Conservation (phyloP, 768 basidiomycete species). For the Pisolithus orientalis region DNA sequence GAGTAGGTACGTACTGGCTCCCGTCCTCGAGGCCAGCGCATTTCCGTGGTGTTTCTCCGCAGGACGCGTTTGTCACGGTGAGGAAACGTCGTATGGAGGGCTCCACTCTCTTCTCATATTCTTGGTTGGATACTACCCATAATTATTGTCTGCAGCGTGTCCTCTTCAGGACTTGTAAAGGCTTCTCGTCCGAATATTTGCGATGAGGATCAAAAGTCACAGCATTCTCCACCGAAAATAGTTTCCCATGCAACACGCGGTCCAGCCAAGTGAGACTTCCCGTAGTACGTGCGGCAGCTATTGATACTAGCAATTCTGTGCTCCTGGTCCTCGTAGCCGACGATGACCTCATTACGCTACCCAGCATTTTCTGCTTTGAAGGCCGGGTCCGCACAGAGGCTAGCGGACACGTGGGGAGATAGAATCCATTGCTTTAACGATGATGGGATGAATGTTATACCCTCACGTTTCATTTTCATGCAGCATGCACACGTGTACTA, state of each 20-base stretch:
- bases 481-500: not conserved
- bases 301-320: no score
- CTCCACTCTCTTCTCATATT: constrained; percentile 1
- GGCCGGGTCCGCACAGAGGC: constrained; percentile 6
- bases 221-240: not conserved
- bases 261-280: not conserved
- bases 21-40: constrained; percentile 30
- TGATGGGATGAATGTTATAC: not conserved
- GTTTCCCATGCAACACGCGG: not conserved
- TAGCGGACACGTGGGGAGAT: constrained; percentile 6
- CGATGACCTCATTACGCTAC: not conserved
- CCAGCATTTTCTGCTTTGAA: not conserved
- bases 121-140: not conserved
- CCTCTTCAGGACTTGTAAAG: not conserved
- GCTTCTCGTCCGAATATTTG: constrained; percentile 22
- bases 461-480: constrained; percentile 2
- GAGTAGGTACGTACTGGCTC: constrained; percentile 3
- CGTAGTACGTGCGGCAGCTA: no score
- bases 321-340: not conserved
- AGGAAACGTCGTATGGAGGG: not conserved
- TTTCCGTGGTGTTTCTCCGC: constrained; percentile 16
- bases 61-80: constrained; percentile 7
- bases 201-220: constrained; percentile 3
- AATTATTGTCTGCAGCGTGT: not conserved
- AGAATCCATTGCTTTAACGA: not conserved